These are phyloP conservation scores for Kluyveromyces starmeri DNA, from an alignment of 805 yeast species.

Conservation along the genomic window DNA sequence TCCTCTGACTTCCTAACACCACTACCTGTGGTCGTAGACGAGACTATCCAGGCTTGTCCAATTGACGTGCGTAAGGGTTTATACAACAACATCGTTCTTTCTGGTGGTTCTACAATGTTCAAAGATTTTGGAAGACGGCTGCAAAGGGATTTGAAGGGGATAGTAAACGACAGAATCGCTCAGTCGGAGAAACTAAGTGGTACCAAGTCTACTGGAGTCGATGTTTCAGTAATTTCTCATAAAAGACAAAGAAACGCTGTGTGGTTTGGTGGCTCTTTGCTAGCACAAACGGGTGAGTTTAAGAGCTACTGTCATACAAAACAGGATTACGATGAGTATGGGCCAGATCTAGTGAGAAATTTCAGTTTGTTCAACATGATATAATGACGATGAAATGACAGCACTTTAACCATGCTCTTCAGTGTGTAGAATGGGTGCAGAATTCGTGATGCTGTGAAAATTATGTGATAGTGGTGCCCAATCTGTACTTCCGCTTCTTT, in stretches of 20 bases:
- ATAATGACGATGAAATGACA: constrained; percentile 20
- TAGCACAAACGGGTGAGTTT: constrained; percentile 96
- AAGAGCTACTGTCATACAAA: constrained; percentile 94
- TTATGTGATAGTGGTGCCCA: no score
- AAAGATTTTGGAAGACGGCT: constrained; percentile 96
- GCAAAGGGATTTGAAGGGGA: constrained; percentile 82
- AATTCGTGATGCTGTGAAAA: no score
- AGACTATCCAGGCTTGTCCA: constrained; percentile 89
- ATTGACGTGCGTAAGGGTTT: constrained; percentile 96
- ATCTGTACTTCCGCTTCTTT: no score
- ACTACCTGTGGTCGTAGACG: constrained; percentile 90
- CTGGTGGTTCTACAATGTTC: constrained; percentile 99
- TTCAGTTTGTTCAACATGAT: constrained; percentile 91
- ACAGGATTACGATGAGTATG: constrained; percentile 94
- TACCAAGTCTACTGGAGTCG: constrained; percentile 82
- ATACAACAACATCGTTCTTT: constrained; percentile 87
- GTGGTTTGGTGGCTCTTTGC: constrained; percentile 97
- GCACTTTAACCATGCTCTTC: no score
- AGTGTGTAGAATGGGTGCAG: no score
- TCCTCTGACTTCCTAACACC: constrained; percentile 94
- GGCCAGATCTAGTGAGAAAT: constrained; percentile 96
- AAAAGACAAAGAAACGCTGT: constrained; percentile 98
- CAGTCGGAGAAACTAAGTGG: constrained; percentile 69
- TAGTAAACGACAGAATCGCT: constrained; percentile 84
- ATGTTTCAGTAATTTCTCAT: constrained; percentile 93